Base-by-base conservation (phyloP, 805 yeast genomes). In the Priceomyces melissophilus region DNA sequence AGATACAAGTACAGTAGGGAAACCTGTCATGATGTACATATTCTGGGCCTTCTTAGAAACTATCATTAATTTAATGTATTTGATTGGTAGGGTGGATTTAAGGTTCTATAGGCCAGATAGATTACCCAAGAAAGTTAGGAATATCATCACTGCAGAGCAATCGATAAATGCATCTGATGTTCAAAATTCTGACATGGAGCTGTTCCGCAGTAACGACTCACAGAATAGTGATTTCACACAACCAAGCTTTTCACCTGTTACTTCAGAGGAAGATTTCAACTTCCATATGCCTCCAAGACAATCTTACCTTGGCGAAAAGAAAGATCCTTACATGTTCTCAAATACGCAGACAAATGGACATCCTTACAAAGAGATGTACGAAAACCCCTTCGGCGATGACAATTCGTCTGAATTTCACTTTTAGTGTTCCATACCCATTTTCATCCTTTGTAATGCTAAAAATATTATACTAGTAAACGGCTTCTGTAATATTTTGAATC, bases 51-150 rank as follows among this genome's bases (percentile, higher is more conserved):
- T 73, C 3, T 65, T 82, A 36, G 93, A 85, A 64, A 65, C 71
- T 0, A 51, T 82, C 23, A 78, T 81, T 42, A 75, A 81, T 47
- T 40, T 79, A 8, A 46, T 81, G 27, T 82, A 81, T 55, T 57
- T 85, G 41, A 53, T 81, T 28, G 79, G 81, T 12, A 75, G 95
- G 58, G 78, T 82, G 38, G 93, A 85, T 58, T 69, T 85, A 53
- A 73, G 93, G 58, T 85, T 85, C 64, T 85, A 85, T 71, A 79
- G 86, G 61, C 91, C 93, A 12, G 90, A 84, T 58, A 62, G 59
- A 35, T 63, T 78, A 43, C 73, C 70, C 10, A 52, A 54, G 32
- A 60, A 56, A 38, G 71, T 69, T 39, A 55, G 72, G 46, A 50
- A 58, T 12, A 69, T 69, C 40, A 58, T 68, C 30, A 69, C 75